Base-by-base conservation (phyloP, 331 rosid species). In the Malus hybrid region DNA sequence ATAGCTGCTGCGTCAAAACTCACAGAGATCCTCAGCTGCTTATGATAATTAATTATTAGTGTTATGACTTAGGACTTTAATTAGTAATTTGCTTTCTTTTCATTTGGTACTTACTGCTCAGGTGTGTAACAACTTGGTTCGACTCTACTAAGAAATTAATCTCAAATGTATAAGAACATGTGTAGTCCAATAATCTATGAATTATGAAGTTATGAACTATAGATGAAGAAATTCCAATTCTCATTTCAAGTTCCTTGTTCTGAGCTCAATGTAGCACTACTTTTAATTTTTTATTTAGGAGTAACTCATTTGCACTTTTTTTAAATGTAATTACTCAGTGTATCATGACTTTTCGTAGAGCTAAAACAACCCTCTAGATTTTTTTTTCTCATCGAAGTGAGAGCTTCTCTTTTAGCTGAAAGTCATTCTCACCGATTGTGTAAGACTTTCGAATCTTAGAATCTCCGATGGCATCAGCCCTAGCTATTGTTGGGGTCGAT, bases 1-100 rank as follows among this genome's bases (percentile, higher is more conserved):
- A 77, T 90, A 73, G 96, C 95, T 60, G 99, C 99, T 55, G 97
- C 99, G 61, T 85, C 91, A 20, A 86, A 79, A 79, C 81, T 92
- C 67, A 53, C 58, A 28, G 87, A 88, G 68, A 70, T 78, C 73
- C 70, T 82, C 55, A 81, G 93, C 79, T 81, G 75, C 80, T 78
- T 84, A 63, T 85, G 33, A 63, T 62, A 73, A 4, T 19, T 12
- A 39, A 50, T 13, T 11, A 60, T 46, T 42, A 10, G 42, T 24
- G 69, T 20, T 5, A 22, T 3, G 44, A 39, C 44, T 39, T 39
- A 9, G 12, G 44, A 39, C 44, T 39, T 22, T 1, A 33, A 60
- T 56, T 15, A 24, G 68, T 24, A 72, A 58, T 72, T 15, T 24
- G 28, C 76, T 26, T 46, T 74, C 10, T 15, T 63, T 73, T 63